Conservation (phyloP, 306 rosid genomes). For the Quercus engelmannii region DNA sequence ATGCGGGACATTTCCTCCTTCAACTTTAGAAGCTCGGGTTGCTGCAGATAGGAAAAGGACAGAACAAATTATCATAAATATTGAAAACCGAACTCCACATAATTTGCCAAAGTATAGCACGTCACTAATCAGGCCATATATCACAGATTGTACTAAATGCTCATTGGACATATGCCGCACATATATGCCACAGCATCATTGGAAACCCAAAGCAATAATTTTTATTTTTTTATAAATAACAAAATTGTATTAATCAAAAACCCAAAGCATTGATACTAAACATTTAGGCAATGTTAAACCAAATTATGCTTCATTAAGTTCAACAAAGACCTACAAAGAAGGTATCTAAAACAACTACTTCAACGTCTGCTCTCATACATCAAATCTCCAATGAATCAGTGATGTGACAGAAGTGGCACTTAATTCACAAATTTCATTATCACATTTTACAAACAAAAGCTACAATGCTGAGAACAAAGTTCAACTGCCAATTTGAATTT, state of each 20-base stretch:
- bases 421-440: not conserved
- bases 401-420: not conserved
- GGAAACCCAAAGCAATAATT: not conserved
- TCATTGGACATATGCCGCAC: not conserved
- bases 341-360: not conserved
- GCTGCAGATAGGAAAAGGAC: slow-evolving; percentile 51
- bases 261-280: not conserved
- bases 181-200: not conserved
- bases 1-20: slow-evolving; percentile 95
- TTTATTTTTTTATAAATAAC: too few species aligned
- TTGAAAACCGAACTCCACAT: not conserved
- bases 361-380: not conserved
- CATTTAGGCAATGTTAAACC: not conserved
- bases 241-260: too few species aligned
- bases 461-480: not conserved
- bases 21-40: slow-evolving; percentile 91
- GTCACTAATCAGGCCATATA: not conserved
- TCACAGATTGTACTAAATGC: not conserved
- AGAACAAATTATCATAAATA: slow-evolving; percentile 12
- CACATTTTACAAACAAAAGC: slow-evolving; percentile 1
- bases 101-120: not conserved
- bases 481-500: too few species aligned
- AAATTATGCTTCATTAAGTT: not conserved
- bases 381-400: not conserved
- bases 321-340: not conserved